phyloP scores from a whole-genome alignment of 1,284 basidiomycete genomes.

The Ceratorhiza oryzae-sativae region DNA sequence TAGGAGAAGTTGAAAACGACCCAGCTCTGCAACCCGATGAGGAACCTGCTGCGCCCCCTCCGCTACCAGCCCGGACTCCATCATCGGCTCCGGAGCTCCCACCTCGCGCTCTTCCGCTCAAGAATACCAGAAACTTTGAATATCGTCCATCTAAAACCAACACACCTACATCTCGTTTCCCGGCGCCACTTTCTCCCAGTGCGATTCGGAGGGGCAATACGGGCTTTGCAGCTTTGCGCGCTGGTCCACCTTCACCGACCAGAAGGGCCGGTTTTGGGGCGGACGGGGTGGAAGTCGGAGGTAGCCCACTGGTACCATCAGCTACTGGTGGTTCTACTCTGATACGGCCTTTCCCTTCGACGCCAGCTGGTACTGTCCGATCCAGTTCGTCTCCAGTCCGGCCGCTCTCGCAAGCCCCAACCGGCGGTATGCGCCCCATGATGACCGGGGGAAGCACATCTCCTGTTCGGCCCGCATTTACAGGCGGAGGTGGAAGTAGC shows the following conservation, averaged over 20 bases:
- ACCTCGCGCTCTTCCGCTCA: constrained; percentile 6
- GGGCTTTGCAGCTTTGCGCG: constrained; percentile 26
- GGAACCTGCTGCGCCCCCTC: background rate
- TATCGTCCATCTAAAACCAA: constrained; percentile 8
- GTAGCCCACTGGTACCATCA: background rate
- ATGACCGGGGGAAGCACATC: constrained; percentile 34
- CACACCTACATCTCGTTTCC: constrained; percentile 22
- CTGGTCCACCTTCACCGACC: constrained; percentile 31
- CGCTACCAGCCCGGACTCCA: background rate
- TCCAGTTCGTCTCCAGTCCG: constrained; percentile 12
- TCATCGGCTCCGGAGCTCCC: constrained; percentile 20
- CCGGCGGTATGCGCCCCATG: constrained; percentile 35
- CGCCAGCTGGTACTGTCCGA: background rate
- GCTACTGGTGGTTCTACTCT: constrained; percentile 7
- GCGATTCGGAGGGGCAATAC: constrained; percentile 29
- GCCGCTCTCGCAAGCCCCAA: constrained; percentile 31
- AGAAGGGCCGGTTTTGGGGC: constrained; percentile 16
- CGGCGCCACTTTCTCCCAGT: constrained; percentile 32
- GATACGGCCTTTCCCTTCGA: constrained; percentile 2
- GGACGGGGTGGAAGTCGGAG: background rate
- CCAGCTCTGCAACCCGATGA: background rate
- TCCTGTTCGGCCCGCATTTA: constrained; percentile 33
- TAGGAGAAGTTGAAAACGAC: background rate
- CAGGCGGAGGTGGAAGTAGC: constrained; percentile 35
- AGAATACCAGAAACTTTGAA: constrained; percentile 28